Percentiles rank a stretch among this genome's conserved stretches.
phyloP scores from a whole-genome alignment of 192 early-diverging fungal genomes.

The Allomyces macrogynus region DNA sequence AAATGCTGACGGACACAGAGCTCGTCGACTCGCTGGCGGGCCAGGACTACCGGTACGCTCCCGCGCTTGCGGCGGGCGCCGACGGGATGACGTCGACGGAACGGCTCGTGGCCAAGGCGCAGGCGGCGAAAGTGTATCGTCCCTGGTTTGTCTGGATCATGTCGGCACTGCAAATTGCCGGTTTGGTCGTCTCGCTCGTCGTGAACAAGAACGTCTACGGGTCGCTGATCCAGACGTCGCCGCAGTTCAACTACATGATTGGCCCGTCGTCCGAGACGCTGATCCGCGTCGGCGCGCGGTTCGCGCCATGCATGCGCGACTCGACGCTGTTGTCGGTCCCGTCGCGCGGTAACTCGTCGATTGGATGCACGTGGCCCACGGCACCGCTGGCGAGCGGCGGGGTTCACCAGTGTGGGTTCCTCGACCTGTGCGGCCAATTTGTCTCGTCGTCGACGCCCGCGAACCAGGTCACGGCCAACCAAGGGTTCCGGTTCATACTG shows the following conservation, averaged over 20 bases:
- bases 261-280: slow-evolving; percentile 42
- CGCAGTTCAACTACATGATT: slow-evolving; percentile 58
- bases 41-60: background rate
- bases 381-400: background rate
- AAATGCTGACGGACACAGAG: too few relatives aligned
- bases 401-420: slow-evolving; percentile 22
- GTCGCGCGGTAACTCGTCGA: background rate
- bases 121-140: background rate
- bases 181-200: slow-evolving; percentile 27
- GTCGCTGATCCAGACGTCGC: slow-evolving; percentile 33
- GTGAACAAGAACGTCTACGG: slow-evolving; percentile 39
- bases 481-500: slow-evolving; percentile 58
- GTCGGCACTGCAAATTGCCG: slow-evolving; percentile 17
- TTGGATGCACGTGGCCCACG: slow-evolving; percentile 1
- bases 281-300: slow-evolving; percentile 51
- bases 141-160: slow-evolving; percentile 25
- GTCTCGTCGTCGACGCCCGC: background rate
- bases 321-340: slow-evolving; percentile 1
- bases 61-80: background rate
- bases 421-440: slow-evolving; percentile 32
- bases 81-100: background rate
- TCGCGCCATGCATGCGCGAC: slow-evolving; percentile 58
- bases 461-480: slow-evolving; percentile 27
- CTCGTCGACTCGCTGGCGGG: background rate
- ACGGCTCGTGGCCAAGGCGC: background rate